Evolutionary conservation across 768 basidiomycete species (phyloP).

Genomic region (Hygrocybe punicea): DNA sequence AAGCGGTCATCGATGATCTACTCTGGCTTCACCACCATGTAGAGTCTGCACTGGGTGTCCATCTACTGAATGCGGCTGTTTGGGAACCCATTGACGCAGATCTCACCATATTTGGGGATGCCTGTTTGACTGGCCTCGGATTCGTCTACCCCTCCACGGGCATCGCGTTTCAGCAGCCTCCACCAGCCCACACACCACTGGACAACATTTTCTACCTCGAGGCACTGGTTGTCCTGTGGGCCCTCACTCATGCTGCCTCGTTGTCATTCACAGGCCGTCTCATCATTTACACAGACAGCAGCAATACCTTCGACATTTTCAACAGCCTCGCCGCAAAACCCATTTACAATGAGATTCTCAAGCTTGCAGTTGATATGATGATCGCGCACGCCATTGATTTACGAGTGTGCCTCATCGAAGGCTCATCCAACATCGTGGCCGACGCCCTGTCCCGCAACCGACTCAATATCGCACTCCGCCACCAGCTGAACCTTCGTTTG

Average conservation of each 20-base stretch:
- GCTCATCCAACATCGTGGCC: conserved; percentile 15
- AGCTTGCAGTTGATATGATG: conserved; percentile 14
- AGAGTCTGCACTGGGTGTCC: too few species aligned
- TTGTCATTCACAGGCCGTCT: too few species aligned
- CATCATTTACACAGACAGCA: conserved; percentile 23
- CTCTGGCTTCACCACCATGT: too few species aligned
- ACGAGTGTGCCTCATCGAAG: conserved; percentile 13
- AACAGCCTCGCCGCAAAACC: too few species aligned
- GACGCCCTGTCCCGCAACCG: conserved; percentile 14
- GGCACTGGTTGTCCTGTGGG: conserved; percentile 18
- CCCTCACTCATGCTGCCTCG: conserved; percentile 11
- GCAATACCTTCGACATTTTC: conserved; percentile 25
- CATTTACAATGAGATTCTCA: conserved; percentile 16
- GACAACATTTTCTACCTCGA: too few species aligned
- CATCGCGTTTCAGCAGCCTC: conserved; percentile 11
- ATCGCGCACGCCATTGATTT: conserved; percentile 6
- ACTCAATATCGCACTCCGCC: neutral
- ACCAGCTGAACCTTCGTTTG: neutral
- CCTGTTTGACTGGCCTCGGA: too few species aligned
- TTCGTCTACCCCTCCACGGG: conserved; percentile 17
- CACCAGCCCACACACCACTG: neutral
- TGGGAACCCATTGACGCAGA: conserved; percentile 18
- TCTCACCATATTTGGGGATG: conserved; percentile 22
- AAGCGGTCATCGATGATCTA: too few species aligned
- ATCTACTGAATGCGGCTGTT: too few species aligned